Percentiles rank a stretch among this genome's conserved stretches.
phyloP scores from a whole-genome alignment of 768 basidiomycete genomes.

The Serendipita indica region DNA sequence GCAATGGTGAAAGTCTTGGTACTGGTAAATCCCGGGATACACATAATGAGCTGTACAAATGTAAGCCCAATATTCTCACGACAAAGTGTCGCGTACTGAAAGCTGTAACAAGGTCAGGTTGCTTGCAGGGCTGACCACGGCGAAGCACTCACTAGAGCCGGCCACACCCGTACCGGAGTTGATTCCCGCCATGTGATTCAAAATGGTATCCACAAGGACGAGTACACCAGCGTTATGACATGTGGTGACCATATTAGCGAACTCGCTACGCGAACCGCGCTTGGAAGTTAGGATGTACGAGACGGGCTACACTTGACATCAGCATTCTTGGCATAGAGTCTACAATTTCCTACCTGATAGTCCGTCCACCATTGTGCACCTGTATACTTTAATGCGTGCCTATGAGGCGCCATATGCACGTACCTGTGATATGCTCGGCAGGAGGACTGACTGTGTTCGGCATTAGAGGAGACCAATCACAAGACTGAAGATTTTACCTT shows the following conservation, averaged over 20 bases:
- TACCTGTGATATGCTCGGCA: constrained; percentile 35
- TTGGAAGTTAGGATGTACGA: constrained; percentile 53
- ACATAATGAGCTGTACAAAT: constrained; percentile 12
- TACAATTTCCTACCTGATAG: too few relatives aligned
- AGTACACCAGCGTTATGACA: constrained; percentile 43
- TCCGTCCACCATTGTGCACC: constrained; percentile 63
- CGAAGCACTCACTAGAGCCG: constrained; percentile 13
- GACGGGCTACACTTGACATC: too few relatives aligned
- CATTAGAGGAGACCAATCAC: neutral
- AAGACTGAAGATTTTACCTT: constrained; percentile 28
- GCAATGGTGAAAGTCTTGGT: constrained; percentile 48
- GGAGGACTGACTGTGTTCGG: constrained; percentile 30
- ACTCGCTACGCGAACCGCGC: constrained; percentile 44
- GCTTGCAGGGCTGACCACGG: neutral
- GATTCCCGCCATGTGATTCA: constrained; percentile 18
- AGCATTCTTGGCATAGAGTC: too few relatives aligned
- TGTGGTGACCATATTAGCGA: constrained; percentile 30
- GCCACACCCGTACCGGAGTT: constrained; percentile 16
- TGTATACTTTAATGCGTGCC: too few relatives aligned
- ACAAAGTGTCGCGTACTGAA: constrained; percentile 2
- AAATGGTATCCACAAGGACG: constrained; percentile 33
- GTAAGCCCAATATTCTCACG: constrained; percentile 7
- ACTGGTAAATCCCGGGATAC: constrained; percentile 16
- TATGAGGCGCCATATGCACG: too few relatives aligned
- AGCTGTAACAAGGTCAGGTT: constrained; percentile 10